Evolutionary conservation across 768 basidiomycete species (phyloP).

Genomic region (Tephrocybe rancida): DNA sequence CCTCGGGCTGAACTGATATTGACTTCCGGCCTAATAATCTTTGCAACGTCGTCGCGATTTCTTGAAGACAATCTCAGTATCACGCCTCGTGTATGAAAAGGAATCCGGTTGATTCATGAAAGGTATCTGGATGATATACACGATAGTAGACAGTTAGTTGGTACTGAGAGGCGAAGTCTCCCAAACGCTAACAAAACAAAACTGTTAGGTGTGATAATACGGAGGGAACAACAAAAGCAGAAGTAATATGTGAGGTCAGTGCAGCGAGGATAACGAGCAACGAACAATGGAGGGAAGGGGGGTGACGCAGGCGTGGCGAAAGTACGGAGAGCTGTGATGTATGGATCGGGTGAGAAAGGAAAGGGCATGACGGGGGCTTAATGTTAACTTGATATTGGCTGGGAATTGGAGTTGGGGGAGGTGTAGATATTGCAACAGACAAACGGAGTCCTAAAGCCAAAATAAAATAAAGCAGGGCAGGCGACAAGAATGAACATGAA

Average conservation of each 20-base stretch:
- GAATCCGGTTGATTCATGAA: constrained; percentile 19
- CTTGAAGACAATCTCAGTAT: not conserved
- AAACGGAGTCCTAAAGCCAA: constrained; percentile 22
- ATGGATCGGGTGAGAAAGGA: constrained; percentile 6
- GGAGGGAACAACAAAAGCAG: constrained; percentile 16
- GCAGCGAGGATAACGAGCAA: constrained; percentile 18
- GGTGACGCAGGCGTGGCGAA: constrained; percentile 16
- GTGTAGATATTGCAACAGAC: constrained; percentile 28
- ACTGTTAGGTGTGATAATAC: constrained; percentile 20
- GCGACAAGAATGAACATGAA: constrained; percentile 23
- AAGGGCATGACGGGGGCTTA: constrained; percentile 15
- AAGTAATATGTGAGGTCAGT: constrained; percentile 15
- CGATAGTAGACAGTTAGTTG: constrained; percentile 21
- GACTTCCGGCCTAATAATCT: no score
- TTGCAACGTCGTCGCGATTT: no score
- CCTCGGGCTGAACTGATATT: no score
- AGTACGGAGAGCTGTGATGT: constrained; percentile 13
- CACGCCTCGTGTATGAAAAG: not conserved
- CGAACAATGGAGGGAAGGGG: constrained; percentile 12
- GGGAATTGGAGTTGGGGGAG: constrained; percentile 9
- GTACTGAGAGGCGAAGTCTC: constrained; percentile 13
- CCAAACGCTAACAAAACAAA: constrained; percentile 22
- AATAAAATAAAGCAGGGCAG: constrained; percentile 18
- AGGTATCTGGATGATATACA: constrained; percentile 33
- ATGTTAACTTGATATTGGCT: constrained; percentile 16